These are phyloP conservation scores for Geosmithia putterillii DNA, from an alignment of 2,329 filamentous ascomycete genomes.

Conservation along the genomic window DNA sequence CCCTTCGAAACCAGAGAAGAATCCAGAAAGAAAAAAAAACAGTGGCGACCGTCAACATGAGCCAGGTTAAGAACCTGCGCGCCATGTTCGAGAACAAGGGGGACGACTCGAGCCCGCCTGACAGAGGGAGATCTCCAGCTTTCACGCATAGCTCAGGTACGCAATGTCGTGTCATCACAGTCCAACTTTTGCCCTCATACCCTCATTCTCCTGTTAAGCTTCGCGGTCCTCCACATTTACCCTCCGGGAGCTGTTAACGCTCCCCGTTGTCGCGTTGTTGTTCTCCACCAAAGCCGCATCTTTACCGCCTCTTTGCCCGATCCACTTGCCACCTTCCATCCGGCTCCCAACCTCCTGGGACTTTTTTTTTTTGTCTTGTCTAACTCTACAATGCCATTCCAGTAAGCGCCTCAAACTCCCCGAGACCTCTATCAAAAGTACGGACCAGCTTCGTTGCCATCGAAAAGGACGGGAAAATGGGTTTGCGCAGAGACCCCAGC, in stretches of 20 bases:
- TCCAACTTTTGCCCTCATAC: not conserved
- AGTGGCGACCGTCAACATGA: slow-evolving; percentile 34
- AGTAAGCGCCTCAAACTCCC: slow-evolving; percentile 26
- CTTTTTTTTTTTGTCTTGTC: not conserved
- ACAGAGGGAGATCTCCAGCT: slow-evolving; percentile 54
- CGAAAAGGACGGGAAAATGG: slow-evolving; percentile 50
- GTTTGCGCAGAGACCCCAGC: slow-evolving; percentile 29
- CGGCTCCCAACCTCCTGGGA: not conserved
- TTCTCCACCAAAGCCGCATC: not conserved
- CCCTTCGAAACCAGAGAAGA: not conserved
- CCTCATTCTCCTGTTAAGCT: not conserved
- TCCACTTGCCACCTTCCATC: not conserved
- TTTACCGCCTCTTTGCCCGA: not conserved
- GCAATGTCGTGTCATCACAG: slow-evolving; percentile 4
- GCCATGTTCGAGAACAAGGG: slow-evolving; percentile 72
- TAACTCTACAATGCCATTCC: not conserved
- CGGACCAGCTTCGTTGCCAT: slow-evolving; percentile 65
- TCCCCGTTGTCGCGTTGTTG: not conserved
- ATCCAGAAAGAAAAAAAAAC: not conserved
- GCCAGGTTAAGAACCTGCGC: slow-evolving; percentile 61
- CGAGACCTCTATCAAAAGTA: slow-evolving; percentile 61
- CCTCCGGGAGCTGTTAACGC: not conserved
- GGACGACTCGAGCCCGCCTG: slow-evolving; percentile 46
- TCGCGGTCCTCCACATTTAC: not conserved
- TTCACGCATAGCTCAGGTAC: slow-evolving; percentile 7